Base-by-base conservation (phyloP, 2,329 filamentous ascomycete species). In the Grosmannia serpens region DNA sequence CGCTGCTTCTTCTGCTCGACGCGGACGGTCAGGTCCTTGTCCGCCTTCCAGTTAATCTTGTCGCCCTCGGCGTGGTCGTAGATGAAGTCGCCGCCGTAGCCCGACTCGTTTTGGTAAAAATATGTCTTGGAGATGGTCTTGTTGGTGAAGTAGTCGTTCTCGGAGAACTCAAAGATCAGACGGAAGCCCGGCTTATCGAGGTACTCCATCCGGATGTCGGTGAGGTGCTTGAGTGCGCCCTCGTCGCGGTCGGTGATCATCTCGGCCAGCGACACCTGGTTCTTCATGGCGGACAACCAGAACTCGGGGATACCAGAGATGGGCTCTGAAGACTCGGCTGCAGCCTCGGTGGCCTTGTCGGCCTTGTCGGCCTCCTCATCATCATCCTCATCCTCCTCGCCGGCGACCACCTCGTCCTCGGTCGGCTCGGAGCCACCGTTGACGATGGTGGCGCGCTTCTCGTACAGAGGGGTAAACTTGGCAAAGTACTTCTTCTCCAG, bases 261-360 rank as follows among this genome's bases (percentile, higher is more conserved):
- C 76, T 99, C 95, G 59, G 92, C 90, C 59, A 99, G 85, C 33
- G 91, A 95, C 68, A 94, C 84, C 73, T 96, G 92, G 80, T 99
- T 99, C 83, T 99, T 99, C 92, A 99, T 97, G 67, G 95, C 92
- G 62, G 92, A 96, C 55, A 99, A 82, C 94, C 94, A 99, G 82
- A 99, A 99, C 76, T 99, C 94, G 63, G 94, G 94, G 63, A 99
- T 96, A 74, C 94, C 94, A 68, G 84, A 80, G 64, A 87, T 75
- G 58, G 78, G 72, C 62, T 78, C 75, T 55, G 71, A 72, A 44
- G 73, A 64, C 66, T 81, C 76, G 58, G 68, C 69, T 60, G 68
- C 69, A 60, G 75, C 72, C 38, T 76, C 71, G 63, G 81, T 76
- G 59, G 76, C 70, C 65, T 82, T 77, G 64, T 85, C 79, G 56